Conservation (phyloP, 768 basidiomycete genomes). For the Chalciporus piperatus region DNA sequence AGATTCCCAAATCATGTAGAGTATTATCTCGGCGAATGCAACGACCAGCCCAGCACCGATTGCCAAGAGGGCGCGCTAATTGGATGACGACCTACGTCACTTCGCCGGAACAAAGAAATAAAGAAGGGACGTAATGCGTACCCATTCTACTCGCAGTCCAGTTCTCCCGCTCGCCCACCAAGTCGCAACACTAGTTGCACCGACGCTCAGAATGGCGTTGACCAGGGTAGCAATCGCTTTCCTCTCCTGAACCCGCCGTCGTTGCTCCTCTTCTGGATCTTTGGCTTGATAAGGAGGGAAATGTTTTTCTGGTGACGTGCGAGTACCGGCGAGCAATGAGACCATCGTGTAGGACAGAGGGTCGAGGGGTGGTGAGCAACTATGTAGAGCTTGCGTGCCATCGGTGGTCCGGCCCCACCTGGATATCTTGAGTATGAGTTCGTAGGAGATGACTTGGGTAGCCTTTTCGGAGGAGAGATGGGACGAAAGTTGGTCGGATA, state of each 20-base stretch:
- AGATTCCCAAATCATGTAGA: slow-evolving; percentile 75
- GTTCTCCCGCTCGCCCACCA: slow-evolving; percentile 71
- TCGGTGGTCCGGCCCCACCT: slow-evolving; percentile 62
- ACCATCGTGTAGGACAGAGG: slow-evolving; percentile 64
- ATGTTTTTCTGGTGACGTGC: slow-evolving; percentile 73
- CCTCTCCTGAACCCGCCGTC: slow-evolving; percentile 49
- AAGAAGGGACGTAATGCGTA: slow-evolving; percentile 34
- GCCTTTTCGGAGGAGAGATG: slow-evolving; percentile 31
- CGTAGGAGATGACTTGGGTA: slow-evolving; percentile 57
- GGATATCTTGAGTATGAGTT: slow-evolving; percentile 55
- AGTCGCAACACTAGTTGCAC: slow-evolving; percentile 61
- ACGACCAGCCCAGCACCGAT: slow-evolving; percentile 62
- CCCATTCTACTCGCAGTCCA: slow-evolving; percentile 75
- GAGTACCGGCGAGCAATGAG: slow-evolving; percentile 71
- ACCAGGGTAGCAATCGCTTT: slow-evolving; percentile 67
- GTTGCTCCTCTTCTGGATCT: slow-evolving; percentile 47
- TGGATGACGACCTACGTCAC: slow-evolving; percentile 1
- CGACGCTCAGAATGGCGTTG: slow-evolving; percentile 70
- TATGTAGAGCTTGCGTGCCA: slow-evolving; percentile 41
- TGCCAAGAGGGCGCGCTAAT: slow-evolving; percentile 59
- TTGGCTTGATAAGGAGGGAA: slow-evolving; percentile 52
- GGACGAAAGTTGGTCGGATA: slow-evolving; percentile 40
- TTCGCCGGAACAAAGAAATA: background rate
- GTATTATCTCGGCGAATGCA: slow-evolving; percentile 62
- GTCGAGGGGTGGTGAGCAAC: slow-evolving; percentile 43